A percentile compares a stretch with the other conserved stretches of the same genome.
Conservation (phyloP, 2,329 filamentous ascomycete species). For the Bipolaris oryzae region DNA sequence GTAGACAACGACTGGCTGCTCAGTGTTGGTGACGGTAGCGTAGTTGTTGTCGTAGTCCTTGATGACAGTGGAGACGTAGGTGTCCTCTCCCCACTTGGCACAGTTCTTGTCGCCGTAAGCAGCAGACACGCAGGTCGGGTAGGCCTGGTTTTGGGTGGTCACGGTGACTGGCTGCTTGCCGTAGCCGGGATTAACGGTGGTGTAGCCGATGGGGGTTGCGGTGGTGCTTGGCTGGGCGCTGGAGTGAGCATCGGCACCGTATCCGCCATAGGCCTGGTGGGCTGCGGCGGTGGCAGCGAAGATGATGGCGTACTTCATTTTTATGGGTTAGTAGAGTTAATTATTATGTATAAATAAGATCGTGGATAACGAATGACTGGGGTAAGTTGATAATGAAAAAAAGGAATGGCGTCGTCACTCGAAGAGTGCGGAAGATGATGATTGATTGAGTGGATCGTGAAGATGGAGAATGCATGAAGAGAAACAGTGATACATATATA, state of each 20-base stretch:
- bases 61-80: conserved; percentile 37
- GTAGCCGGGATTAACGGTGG: conserved; percentile 37
- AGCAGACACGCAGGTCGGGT: conserved; percentile 37
- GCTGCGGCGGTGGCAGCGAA: conserved; percentile 35
- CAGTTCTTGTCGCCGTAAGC: conserved; percentile 23
- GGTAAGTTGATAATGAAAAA: conserved; percentile 22
- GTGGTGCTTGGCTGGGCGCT: conserved; percentile 22
- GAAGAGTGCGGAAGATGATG: conserved; percentile 27
- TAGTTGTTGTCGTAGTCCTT: conserved; percentile 34
- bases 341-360: conserved; percentile 11
- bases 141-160: conserved; percentile 40
- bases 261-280: conserved; percentile 27
- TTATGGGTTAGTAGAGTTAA: conserved; percentile 8
- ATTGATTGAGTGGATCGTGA: neutral
- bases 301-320: conserved; percentile 35
- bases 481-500: conserved; percentile 18
- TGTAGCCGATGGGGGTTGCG: conserved; percentile 29
- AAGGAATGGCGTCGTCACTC: conserved; percentile 20
- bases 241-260: conserved; percentile 13
- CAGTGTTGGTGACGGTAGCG: conserved; percentile 34
- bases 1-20: conserved; percentile 36
- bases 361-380: conserved; percentile 35
- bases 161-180: conserved; percentile 37
- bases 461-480: neutral
- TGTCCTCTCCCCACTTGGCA: conserved; percentile 31